Base-by-base conservation (phyloP, 768 basidiomycete species). In the Boletus rubropictus region DNA sequence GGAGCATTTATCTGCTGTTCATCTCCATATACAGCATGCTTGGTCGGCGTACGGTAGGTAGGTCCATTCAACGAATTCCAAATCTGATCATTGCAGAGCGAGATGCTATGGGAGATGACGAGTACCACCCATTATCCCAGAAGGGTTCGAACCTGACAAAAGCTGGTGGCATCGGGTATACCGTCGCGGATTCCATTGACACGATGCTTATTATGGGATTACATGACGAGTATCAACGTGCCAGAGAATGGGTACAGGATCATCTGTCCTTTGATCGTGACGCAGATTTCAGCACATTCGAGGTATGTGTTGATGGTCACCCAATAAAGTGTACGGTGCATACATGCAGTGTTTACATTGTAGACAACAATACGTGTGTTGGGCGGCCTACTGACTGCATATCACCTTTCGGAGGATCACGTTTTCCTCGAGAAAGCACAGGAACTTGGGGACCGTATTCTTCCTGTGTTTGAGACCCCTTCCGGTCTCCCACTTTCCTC, bases 281-380 rank as follows among this genome's bases (percentile, higher is more conserved):
- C 57, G 89, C 73, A 31, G 67, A 75, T 25, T 89, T 87, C 63
- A 96, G 84, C 63, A 92, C 89, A 0, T 98, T 98, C 57, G 94
- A 97, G 76, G 92, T 89, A 51, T 35, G 81, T 51, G 39, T 17
- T 37, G 32, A 25, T 41, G 33, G 17, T 38, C 33, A 33, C 18
- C 27, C 37, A 20, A 32, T 20, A 12, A 41, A 12, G n/a, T 7
- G 25, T 39, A 27, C 37, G 7, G 17, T 33, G 35, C 35, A 33
- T 18, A 32, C 47, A 46, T 46, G 49, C n/a, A 40, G 45, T 33
- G 27, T 51, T 32, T 37, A 33, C 39, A 28, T 39, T 34, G 11
- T 52, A 94, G 90, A 93, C 89, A 1, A 96, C 92, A 0, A 97
- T 96, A 43, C 83, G 94, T 20, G 79, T 95, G 1, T 74, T 98